These are phyloP conservation scores for Tuber borchii DNA, from an alignment of 495 filamentous ascomycete genomes.

Conservation along the genomic window DNA sequence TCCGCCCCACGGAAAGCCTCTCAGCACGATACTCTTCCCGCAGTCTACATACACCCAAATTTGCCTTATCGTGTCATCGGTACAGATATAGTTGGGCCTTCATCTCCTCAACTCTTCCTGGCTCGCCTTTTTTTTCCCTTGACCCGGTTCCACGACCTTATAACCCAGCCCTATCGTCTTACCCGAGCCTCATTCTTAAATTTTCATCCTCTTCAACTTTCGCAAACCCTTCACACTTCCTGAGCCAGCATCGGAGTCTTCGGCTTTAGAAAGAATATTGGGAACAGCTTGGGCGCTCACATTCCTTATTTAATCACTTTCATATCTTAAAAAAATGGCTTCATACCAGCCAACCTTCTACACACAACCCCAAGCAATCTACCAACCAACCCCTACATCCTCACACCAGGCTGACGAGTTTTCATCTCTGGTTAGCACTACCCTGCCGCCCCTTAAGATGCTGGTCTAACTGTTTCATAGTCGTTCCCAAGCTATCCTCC, in stretches of 20 bases:
- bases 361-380: conserved; percentile 25
- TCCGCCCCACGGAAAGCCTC: conserved; percentile 31
- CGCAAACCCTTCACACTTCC: conserved; percentile 15
- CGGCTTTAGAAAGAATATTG: neutral
- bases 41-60: neutral
- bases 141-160: conserved; percentile 1
- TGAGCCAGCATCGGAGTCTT: conserved; percentile 13
- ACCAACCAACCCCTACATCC: conserved; percentile 31
- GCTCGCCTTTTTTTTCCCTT: conserved; percentile 6
- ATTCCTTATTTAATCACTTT: neutral
- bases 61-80: conserved; percentile 28
- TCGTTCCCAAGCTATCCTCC: conserved; percentile 25
- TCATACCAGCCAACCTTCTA: conserved; percentile 33
- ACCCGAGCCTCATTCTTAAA: conserved; percentile 22
- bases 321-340: conserved; percentile 18
- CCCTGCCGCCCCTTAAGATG: neutral
- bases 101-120: conserved; percentile 15
- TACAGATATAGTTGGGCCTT: conserved; percentile 29
- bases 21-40: conserved; percentile 2
- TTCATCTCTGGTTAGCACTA: conserved; percentile 29
- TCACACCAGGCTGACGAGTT: conserved; percentile 33
- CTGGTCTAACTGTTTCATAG: conserved; percentile 4
- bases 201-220: conserved; percentile 8
- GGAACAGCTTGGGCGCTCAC: neutral
- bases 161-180: conserved; percentile 11